phyloP scores from a whole-genome alignment of 768 basidiomycete genomes.

The Asterophora lycoperdoides region DNA sequence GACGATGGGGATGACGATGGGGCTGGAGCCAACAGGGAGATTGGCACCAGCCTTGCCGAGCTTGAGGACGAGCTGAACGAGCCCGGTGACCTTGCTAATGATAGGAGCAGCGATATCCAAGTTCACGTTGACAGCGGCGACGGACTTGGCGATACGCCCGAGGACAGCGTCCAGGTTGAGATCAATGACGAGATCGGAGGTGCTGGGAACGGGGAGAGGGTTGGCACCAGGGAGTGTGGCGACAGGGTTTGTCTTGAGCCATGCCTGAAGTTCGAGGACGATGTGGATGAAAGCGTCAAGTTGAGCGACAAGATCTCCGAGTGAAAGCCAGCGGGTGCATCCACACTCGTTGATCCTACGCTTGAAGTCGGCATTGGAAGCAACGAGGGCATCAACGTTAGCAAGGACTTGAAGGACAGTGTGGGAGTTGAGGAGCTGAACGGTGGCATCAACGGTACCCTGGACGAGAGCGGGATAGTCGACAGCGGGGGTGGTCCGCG shows the following conservation, averaged over 20 bases:
- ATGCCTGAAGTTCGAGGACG: background rate
- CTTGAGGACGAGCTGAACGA: background rate
- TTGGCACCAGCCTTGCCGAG: background rate
- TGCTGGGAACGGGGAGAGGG: background rate
- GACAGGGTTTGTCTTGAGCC: background rate
- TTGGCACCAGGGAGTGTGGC: background rate
- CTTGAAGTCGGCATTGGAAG: background rate
- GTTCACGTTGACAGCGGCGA: background rate
- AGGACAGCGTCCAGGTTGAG: background rate
- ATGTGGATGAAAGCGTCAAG: background rate
- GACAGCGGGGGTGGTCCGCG: background rate
- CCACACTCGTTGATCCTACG: background rate
- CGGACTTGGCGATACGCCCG: background rate
- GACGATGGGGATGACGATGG: background rate
- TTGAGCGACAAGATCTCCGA: background rate
- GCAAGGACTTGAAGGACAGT: background rate
- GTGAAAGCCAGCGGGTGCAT: background rate
- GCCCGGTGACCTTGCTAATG: background rate
- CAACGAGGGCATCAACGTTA: background rate
- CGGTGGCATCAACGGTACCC: background rate
- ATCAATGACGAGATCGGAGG: background rate
- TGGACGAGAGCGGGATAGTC: background rate
- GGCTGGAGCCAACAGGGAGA: background rate
- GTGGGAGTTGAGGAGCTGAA: background rate
- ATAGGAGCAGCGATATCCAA: background rate